Evolutionary conservation across 257 asterid genomes (phyloP), one percentile per base, ranked within the genome.

Genomic region (Petunia secreta): DNA sequence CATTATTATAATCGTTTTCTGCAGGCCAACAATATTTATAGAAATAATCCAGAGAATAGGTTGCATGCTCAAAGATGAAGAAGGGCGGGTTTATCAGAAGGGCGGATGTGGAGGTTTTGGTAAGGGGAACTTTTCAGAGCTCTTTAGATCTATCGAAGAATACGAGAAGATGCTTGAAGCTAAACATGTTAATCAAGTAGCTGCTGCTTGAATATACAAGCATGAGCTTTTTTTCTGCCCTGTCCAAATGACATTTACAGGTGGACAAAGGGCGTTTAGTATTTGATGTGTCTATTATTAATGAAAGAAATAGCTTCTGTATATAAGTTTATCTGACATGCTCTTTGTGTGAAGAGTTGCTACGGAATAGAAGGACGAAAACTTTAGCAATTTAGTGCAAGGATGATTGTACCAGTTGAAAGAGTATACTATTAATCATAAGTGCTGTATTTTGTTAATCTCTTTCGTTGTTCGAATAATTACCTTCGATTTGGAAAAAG

Each of bases 81-180:
- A 85, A 15, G 99, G 97, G 34, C 81, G 89, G 80, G n/a, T 58
- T 6, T 92, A 88, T 83, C 98, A 95, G 91, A 95, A 95, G 88
- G 93, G 94, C 5, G 99, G 96, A 8, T 95, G 98, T 86, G 99
- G 99, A 83, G 99, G 99, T 75, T 95, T 95, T n/a, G 98, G 99
- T 6, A 93, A 93, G 84, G 99, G 99, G 6, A 95, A 95, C 83
- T 92, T 95, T 87, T 91, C 98, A 0, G 97, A 95, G 73, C 98
- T 95, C 83, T 95, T 95, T 83, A 92, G 87, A 83, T 93, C 98
- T 1, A 91, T 93, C 0, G 98, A 95, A 84, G 99, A 93, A 63
- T 95, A 85, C 9, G 97, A 95, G 92, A 95, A 95, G 82, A 90
- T 89, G 90, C 96, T 93, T 6, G 98, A 95, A 86, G 88, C 87